Evolutionary conservation across 176 grass and related monocot species (phyloP).

Genomic region (Secale cereale): DNA sequence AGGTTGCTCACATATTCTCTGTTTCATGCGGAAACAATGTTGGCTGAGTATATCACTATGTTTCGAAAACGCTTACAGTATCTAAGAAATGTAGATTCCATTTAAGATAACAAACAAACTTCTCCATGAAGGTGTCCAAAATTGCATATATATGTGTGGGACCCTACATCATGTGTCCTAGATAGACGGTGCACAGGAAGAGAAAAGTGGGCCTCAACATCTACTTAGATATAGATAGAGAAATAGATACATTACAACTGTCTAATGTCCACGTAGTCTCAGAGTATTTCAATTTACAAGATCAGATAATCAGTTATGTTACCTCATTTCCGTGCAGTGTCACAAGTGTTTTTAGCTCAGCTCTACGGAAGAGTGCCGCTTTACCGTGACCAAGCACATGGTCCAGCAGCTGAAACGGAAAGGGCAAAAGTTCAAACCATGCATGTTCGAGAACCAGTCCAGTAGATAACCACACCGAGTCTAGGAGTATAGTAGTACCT

Average conservation of each 20-base stretch:
- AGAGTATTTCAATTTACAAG: background rate
- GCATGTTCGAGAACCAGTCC: background rate
- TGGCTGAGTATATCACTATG: background rate
- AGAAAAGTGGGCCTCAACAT: background rate
- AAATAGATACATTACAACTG: background rate
- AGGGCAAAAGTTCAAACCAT: conserved; percentile 1
- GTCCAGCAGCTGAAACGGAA: conserved; percentile 77
- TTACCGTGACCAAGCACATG: conserved; percentile 70
- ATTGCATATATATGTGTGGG: background rate
- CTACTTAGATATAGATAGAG: background rate
- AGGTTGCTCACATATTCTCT: background rate
- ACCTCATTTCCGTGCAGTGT: conserved; percentile 92
- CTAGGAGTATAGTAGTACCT: conserved; percentile 36
- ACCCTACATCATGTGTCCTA: background rate
- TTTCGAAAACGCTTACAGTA: background rate
- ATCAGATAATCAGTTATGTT: conserved; percentile 1
- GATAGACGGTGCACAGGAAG: background rate
- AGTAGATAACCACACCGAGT: background rate
- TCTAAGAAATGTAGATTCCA: background rate
- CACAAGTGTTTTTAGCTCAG: conserved; percentile 95
- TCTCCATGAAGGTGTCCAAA: background rate
- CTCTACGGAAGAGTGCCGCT: conserved; percentile 83
- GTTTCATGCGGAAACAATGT: background rate
- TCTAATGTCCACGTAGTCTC: background rate
- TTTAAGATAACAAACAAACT: background rate